Base-by-base conservation (phyloP, 208 protist genomes). In the Jaenimonas drosophilae region DNA sequence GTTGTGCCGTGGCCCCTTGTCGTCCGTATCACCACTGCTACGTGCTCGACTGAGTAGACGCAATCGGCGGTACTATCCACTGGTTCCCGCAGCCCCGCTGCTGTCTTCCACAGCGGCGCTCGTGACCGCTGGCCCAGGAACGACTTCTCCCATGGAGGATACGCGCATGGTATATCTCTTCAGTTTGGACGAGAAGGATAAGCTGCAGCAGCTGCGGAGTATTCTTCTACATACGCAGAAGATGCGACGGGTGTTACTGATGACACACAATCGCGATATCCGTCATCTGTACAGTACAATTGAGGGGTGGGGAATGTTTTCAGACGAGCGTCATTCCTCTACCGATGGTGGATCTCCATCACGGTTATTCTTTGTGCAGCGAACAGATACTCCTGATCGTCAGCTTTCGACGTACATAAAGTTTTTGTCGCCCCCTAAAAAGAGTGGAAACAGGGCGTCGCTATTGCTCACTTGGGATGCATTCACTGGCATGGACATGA, bases 261-360 rank as follows among this genome's bases (percentile, higher is more conserved):
- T 89, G 29, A 89, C 80, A 1, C 80, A 89, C 50, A 66, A 82
- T 53, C 81, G 83, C 59, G 80, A 89, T 48, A 62, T 89, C 9
- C 51, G 63, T 25, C 66, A 69, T 19, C 57, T 85, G 19, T 70
- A 62, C 47, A 41, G 61, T 42, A 50, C 65, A 19, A 64, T 86
- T 43, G 31, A 46, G 23, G 59, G 48, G 34, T 81, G 76, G 71
- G 67, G 62, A 3, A 36, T 80, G 24, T 71, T 67, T n/a, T 16
- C 9, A 9, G 14, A 14, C 31, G 14, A 34, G n/a, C n/a, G n/a
- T n/a, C n/a, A n/a, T n/a, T n/a, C n/a, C n/a, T n/a, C n/a, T n/a
- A n/a, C n/a, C n/a, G n/a, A n/a, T n/a, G n/a, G n/a, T n/a, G n/a
- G n/a, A n/a, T n/a, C n/a, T n/a, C n/a, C n/a, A n/a, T n/a, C n/a